phyloP scores from a whole-genome alignment of 805 yeast genomes.

The Candida suzukii region DNA sequence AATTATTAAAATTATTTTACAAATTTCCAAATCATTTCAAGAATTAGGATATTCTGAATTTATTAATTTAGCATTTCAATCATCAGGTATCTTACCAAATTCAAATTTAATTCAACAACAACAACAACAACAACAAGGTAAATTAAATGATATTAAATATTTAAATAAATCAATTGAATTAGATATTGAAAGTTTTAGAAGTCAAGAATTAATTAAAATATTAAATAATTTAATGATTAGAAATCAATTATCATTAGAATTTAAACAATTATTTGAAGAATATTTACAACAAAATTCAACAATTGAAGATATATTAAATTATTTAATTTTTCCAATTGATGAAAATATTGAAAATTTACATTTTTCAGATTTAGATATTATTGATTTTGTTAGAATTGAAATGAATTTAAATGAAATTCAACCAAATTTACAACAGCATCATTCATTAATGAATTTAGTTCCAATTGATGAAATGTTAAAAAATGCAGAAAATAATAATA shows the following conservation, averaged over 20 bases:
- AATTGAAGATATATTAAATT: conserved; percentile 8
- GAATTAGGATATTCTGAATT: not conserved
- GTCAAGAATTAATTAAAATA: not conserved
- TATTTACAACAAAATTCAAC: no score
- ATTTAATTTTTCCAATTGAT: conserved; percentile 29
- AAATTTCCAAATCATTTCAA: not conserved
- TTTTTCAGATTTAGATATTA: conserved; percentile 28
- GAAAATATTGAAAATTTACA: conserved; percentile 26
- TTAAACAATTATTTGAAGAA: no score
- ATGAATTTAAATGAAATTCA: not conserved
- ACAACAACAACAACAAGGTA: no score
- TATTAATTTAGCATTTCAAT: not conserved
- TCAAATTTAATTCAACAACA: no score
- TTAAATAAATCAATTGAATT: not conserved
- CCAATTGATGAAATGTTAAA: no score
- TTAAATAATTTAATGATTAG: not conserved
- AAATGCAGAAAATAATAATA: no score
- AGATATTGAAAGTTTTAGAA: not conserved
- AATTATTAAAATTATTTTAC: not conserved
- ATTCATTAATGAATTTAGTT: no score
- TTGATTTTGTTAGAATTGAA: conserved; percentile 13
- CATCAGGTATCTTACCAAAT: not conserved
- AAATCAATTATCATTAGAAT: conserved; percentile 1
- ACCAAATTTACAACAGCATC: not conserved
- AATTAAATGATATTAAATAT: not conserved